phyloP scores from a whole-genome alignment of 805 yeast species.

The Nakazawaea wickerhamii region DNA sequence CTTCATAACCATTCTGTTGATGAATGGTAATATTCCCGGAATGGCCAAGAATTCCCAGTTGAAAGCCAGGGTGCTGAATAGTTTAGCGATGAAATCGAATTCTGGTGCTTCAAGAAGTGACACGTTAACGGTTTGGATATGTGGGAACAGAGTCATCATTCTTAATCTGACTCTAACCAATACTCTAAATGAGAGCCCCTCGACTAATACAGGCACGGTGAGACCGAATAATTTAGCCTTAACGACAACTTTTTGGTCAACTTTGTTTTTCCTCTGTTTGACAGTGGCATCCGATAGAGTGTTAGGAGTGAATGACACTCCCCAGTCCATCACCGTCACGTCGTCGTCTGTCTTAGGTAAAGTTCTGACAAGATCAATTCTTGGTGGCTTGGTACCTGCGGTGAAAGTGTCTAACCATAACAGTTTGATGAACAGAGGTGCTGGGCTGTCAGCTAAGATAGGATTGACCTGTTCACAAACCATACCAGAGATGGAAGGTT shows the following conservation, averaged over 20 bases:
- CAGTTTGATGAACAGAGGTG: slow-evolving; percentile 78
- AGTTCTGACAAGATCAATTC: slow-evolving; percentile 86
- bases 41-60: slow-evolving; percentile 82
- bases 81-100: slow-evolving; percentile 75
- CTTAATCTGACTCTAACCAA: slow-evolving; percentile 75
- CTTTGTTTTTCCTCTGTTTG: slow-evolving; percentile 78
- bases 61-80: slow-evolving; percentile 75
- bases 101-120: slow-evolving; percentile 83
- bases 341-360: slow-evolving; percentile 86
- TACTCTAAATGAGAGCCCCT: slow-evolving; percentile 73
- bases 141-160: slow-evolving; percentile 90
- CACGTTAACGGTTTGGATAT: slow-evolving; percentile 83
- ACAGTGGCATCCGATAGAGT: slow-evolving; percentile 77
- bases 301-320: slow-evolving; percentile 87
- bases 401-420: slow-evolving; percentile 87
- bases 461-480: slow-evolving; percentile 85
- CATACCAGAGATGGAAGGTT: slow-evolving; percentile 83
- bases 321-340: slow-evolving; percentile 98
- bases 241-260: slow-evolving; percentile 74
- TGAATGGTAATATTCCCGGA: slow-evolving; percentile 82
- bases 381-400: slow-evolving; percentile 91
- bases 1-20: slow-evolving; percentile 79
- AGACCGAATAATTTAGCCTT: slow-evolving; percentile 81
- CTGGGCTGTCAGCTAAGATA: slow-evolving; percentile 66
- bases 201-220: slow-evolving; percentile 72